Evolutionary conservation across 2,329 filamentous ascomycete genomes (phyloP).

Genomic region (Aspergillus sp.): DNA sequence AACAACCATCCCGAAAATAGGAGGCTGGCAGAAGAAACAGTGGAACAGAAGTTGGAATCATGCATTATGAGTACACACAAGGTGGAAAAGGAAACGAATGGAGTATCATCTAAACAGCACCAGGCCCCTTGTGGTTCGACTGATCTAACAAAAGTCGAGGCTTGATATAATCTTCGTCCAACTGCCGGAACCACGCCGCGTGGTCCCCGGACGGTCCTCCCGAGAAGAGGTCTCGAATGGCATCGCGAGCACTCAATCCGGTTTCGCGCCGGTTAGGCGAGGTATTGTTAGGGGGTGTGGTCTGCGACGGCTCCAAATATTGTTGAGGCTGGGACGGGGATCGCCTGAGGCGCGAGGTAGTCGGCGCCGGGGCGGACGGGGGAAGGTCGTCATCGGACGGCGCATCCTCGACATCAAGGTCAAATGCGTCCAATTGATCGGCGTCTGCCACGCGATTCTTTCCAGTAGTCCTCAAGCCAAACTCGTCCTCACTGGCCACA

Average conservation of each 20-base stretch:
- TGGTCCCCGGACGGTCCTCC: constrained; percentile 76
- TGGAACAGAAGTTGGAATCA: constrained; percentile 1
- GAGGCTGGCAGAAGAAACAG: not conserved
- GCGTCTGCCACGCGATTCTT: constrained; percentile 39
- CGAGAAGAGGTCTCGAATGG: constrained; percentile 77
- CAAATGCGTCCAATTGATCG: constrained; percentile 39
- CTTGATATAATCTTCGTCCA: constrained; percentile 97
- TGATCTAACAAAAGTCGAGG: constrained; percentile 83
- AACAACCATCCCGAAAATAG: not conserved
- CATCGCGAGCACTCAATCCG: constrained; percentile 69
- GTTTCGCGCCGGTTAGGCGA: constrained; percentile 34
- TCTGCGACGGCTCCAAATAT: constrained; percentile 23
- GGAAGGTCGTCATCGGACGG: constrained; percentile 61
- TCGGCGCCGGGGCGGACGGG: constrained; percentile 49
- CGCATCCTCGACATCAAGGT: constrained; percentile 43
- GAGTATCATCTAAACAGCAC: constrained; percentile 35
- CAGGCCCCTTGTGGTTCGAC: constrained; percentile 46
- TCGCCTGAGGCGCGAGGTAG: constrained; percentile 35
- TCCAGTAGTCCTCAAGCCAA: constrained; percentile 43
- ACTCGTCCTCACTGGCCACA: constrained; percentile 52
- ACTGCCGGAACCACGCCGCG: constrained; percentile 81
- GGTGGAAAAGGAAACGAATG: too few relatives aligned
- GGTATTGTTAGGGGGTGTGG: constrained; percentile 25
- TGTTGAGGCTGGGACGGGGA: constrained; percentile 40
- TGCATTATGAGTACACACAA: constrained; percentile 18